Conservation (phyloP, 2,329 filamentous ascomycete species). For the Ophiostoma tasmaniense region DNA sequence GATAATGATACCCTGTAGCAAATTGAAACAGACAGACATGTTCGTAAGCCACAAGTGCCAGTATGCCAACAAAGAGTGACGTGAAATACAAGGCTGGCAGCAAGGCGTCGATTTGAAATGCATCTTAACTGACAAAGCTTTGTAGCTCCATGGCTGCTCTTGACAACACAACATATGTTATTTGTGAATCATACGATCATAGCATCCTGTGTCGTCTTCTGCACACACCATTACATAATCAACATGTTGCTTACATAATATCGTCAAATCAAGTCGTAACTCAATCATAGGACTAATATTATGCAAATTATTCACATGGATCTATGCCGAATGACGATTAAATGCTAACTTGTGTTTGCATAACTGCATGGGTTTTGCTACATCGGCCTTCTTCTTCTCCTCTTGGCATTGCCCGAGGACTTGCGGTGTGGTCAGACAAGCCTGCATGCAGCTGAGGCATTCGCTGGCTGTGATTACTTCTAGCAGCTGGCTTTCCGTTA, state of each 20-base stretch:
- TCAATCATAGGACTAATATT: neutral
- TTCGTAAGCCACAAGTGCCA: too few relatives aligned
- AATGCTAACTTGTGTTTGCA: neutral
- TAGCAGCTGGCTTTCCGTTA: neutral
- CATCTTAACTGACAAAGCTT: too few relatives aligned
- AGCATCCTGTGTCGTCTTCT: too few relatives aligned
- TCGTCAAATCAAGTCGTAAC: neutral
- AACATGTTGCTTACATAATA: neutral
- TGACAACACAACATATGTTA: too few relatives aligned
- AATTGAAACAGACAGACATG: too few relatives aligned
- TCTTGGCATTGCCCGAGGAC: neutral
- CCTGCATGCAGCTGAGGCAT: neutral
- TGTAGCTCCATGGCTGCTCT: too few relatives aligned
- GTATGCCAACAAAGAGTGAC: neutral
- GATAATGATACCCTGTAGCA: too few relatives aligned
- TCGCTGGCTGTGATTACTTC: neutral
- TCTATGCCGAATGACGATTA: neutral
- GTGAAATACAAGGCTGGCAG: neutral
- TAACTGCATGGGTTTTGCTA: neutral
- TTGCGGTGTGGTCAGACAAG: conserved; percentile 5
- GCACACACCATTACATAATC: neutral
- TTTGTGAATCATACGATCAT: neutral
- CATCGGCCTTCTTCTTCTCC: neutral
- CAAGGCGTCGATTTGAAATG: neutral
- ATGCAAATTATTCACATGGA: neutral